A percentile compares a stretch with the other conserved stretches of the same genome.
Conservation (phyloP, 2,329 filamentous ascomycete species). For the Nannizzia gypsea region DNA sequence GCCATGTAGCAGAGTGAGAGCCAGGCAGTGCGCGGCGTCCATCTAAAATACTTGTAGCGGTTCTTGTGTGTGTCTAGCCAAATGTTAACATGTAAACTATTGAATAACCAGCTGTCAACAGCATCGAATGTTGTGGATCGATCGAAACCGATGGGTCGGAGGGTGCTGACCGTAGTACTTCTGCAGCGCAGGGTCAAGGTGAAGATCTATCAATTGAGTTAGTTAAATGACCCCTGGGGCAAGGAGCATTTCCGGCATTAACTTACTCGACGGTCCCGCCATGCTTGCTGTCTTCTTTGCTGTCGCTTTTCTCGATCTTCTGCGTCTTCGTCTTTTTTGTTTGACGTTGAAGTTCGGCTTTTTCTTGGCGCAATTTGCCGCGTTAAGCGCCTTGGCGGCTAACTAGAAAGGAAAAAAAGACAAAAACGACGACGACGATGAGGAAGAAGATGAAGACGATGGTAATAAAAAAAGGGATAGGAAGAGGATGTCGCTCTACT, state of each 20-base stretch:
- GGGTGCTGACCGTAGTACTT: slow-evolving; percentile 39
- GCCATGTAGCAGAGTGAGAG: slow-evolving; percentile 66
- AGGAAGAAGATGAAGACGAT: not conserved
- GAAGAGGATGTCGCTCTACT: slow-evolving; percentile 76
- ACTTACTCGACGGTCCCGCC: slow-evolving; percentile 11
- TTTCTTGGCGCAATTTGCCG: not conserved
- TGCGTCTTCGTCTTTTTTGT: not conserved
- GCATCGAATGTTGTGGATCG: not conserved
- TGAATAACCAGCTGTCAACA: not conserved
- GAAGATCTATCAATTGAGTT: slow-evolving; percentile 21
- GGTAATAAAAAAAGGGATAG: not conserved
- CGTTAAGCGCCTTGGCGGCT: not conserved
- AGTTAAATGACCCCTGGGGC: not conserved
- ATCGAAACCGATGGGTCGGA: slow-evolving; percentile 5
- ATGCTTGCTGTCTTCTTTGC: slow-evolving; percentile 7
- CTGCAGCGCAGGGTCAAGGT: slow-evolving; percentile 36
- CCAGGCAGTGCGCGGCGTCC: slow-evolving; percentile 72
- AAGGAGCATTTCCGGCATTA: not conserved
- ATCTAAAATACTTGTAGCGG: slow-evolving; percentile 91
- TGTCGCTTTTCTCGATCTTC: not conserved
- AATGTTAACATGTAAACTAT: not conserved
- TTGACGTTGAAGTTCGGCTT: not conserved
- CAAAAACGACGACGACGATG: too few relatives aligned
- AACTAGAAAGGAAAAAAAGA: not conserved
- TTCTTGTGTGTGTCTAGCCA: slow-evolving; percentile 67